Evolutionary conservation across 2,329 filamentous ascomycete genomes (phyloP).

Genomic region (Helotiales sp.): DNA sequence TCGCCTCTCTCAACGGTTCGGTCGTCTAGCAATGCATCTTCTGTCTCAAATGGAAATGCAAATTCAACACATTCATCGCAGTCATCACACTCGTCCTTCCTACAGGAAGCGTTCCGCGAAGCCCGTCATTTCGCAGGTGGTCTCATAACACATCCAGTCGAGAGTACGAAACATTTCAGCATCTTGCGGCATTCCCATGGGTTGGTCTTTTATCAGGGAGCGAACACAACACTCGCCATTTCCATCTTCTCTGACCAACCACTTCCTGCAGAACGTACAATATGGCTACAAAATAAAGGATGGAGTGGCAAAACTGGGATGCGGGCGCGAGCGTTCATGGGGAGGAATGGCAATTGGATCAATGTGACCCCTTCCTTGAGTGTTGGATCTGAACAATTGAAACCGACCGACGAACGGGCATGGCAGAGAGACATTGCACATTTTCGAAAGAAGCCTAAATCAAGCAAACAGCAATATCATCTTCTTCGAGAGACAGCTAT

Average conservation of each 20-base stretch:
- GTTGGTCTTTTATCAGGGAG: slow-evolving; percentile 69
- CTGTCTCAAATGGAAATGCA: not conserved
- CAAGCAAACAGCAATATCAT: slow-evolving; percentile 53
- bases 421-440: slow-evolving; percentile 71
- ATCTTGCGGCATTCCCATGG: slow-evolving; percentile 70
- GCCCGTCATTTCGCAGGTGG: slow-evolving; percentile 70
- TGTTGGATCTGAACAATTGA: slow-evolving; percentile 54
- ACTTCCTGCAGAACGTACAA: slow-evolving; percentile 60
- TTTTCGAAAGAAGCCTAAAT: slow-evolving; percentile 60
- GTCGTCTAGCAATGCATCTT: slow-evolving; percentile 1
- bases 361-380: slow-evolving; percentile 66
- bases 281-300: slow-evolving; percentile 73
- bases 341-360: slow-evolving; percentile 65
- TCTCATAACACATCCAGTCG: slow-evolving; percentile 64
- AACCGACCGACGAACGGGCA: slow-evolving; percentile 63
- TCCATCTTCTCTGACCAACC: slow-evolving; percentile 66
- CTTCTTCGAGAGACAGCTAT: slow-evolving; percentile 65
- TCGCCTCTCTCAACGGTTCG: not conserved
- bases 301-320: slow-evolving; percentile 73
- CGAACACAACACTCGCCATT: slow-evolving; percentile 65
- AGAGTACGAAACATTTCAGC: slow-evolving; percentile 68
- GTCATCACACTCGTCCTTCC: slow-evolving; percentile 22
- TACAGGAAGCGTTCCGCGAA: slow-evolving; percentile 49
- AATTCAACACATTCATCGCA: slow-evolving; percentile 5
- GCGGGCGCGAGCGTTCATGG: slow-evolving; percentile 65